Evolutionary conservation across 2,329 filamentous ascomycete species (phyloP), one percentile per base, ranked within the genome.

Genomic region (Aspergillus aculeatus): DNA sequence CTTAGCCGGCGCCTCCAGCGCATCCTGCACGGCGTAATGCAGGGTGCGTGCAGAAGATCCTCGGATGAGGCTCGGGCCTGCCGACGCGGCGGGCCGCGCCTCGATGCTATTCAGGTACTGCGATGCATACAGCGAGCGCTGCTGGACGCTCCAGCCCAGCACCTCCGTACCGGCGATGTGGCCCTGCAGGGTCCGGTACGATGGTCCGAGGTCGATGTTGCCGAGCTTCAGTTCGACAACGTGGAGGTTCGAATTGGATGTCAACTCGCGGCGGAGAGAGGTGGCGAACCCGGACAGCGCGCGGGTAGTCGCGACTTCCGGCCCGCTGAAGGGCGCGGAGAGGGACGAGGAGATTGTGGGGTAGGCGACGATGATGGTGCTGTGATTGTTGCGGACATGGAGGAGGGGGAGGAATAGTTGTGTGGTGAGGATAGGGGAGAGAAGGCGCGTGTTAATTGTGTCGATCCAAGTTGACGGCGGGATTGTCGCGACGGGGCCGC

Each of bases 181-280:
- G 83, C 71, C 71, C 69, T 80, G 68, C 68, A 71, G 62, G 67
- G 72, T 66, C 70, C 79, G 72, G 76, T 74, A 75, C 19, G 82
- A 76, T 88, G 87, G 82, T 6, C 87, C 86, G 68, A 94, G 87
- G 76, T 98, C 94, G 73, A 99, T 92, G 23, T 91, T 93, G 60
- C 95, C 95, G 1, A 98, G 86, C 76, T 94, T 92, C 73, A 99
- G 83, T 72, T 97, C 92, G 1, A 90, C 89, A 21, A 97, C 90
- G 44, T 89, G 85, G 56, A 97, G 72, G 57, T 76, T 75, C 89
- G 55, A 83, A 65, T 57, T 74, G 84, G 38, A 95, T 82, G 4
- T 82, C 47, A 97, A 84, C 79, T 98, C 95, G 57, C 87, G 87
- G 14, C 89, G 84, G 11, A 98, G 82, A 0, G 92, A 90, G 54